Evolutionary conservation across 768 basidiomycete genomes (phyloP), one percentile per base, ranked within the genome.

Genomic region (Saitozyma sp.): DNA sequence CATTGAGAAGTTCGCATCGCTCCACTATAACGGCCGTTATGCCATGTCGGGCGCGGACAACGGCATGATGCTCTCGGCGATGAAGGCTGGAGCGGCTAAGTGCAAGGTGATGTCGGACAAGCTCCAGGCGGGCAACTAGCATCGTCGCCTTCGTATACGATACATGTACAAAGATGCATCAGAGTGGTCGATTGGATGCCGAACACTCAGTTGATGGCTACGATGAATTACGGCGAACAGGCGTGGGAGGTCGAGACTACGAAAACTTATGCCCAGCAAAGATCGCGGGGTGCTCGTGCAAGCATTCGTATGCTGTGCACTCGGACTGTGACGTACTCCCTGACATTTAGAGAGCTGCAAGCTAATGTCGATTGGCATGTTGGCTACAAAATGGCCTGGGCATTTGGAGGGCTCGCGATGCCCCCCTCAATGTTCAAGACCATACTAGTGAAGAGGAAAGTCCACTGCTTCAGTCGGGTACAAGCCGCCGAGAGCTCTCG

Each of bases 31-130:
- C 43, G 67, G 62, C 39, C 51, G 72, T 29, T 74, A 51, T 40
- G 65, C 62, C 37, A 73, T 73, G 71, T 58, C 68, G 2, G 71
- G 71, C 10, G 68, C 68, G 0, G 71, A 73, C 46, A 69, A 61
- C 46, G 60, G 55, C 9, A 52, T 73, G 40, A 29, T 73, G 56
- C 46, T 73, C 6, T 41, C 40, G n/a, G 54, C 56, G 10, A 67
- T 70, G 69, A 63, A 56, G 16, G 56, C 50, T n/a, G 52, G 59
- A 17, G 57, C 57, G 39, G 45, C 11, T 3, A 46, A 17, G 13
- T 46, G 45, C 45, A 11, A 46, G n/a, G n/a, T 17, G 11, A 46
- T 46, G 45, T 13, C 45, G n/a, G 45, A 46, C n/a, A 46, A 17
- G 45, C 45, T 46, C 45, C 45, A 17, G 29, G 29, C 29, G 29